Evolutionary conservation across 192 early-diverging fungal genomes (phyloP), one percentile per base, ranked within the genome.

Genomic region (Umbelopsis sp.): DNA sequence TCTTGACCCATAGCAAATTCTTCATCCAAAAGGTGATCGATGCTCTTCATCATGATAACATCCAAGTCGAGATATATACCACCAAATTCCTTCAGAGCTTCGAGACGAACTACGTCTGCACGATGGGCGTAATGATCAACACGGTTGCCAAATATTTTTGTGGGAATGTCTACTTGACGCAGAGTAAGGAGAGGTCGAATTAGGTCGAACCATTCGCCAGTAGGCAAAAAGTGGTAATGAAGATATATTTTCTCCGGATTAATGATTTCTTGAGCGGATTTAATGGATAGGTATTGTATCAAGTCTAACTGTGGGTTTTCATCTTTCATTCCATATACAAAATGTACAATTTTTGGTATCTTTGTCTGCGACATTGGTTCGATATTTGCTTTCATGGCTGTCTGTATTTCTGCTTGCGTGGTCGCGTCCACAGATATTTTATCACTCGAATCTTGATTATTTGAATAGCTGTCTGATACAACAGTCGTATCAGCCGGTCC

Each of bases 1-100:
- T 86, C 84, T 50, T 74, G 72, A 21, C 78, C 86, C 78, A 87
- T 80, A 44, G 81, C 78, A 65, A 84, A 73, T 21, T 83, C 74
- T 65, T 83, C 49, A 37, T 81, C 70, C 35, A 87, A 64, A 9
- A 87, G 53, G 41, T 75, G 61, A 67, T 87, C 85, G 4, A 87
- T 51, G 16, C 81, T 68, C 55, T 77, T 78, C 18, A 82, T 18
- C 13, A 78, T 71, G 23, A 87, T 72, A 2, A 85, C 74, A 68
- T 87, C 86, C 41, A 87, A 46, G 71, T 87, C 86, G 7, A 85
- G 64, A 35, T 87, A 87, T 20, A 87, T 87, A 12, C 86, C 86
- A 25, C 86, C 86, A 45, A 66, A 81, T 18, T 75, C 37, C 16
- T 70, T 46, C 23, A 87, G 48, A 1, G 71, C 77, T 7, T 78